phyloP scores from a whole-genome alignment of 228 moss, liverwort and hornwort genomes.

The Sphagnum fallax region DNA sequence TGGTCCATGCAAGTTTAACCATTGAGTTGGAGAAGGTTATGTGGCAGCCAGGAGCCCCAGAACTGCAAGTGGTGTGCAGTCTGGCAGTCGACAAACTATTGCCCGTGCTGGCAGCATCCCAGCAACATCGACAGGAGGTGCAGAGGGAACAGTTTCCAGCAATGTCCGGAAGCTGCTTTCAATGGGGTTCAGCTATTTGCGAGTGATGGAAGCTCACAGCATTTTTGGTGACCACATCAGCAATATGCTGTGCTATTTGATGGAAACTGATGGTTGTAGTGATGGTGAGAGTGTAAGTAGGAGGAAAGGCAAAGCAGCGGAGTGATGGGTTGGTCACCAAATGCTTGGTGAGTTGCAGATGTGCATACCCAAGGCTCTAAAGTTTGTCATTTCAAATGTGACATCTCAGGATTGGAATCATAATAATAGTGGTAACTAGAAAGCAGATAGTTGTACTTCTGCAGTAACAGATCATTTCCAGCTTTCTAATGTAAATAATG shows the following conservation, averaged over 20 bases:
- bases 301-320: conserved; percentile 91
- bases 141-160: conserved; percentile 49
- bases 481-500: too few species aligned
- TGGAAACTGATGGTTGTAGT: conserved; percentile 67
- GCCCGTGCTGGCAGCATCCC: conserved; percentile 18
- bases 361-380: too few species aligned
- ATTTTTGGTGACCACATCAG: conserved; percentile 94
- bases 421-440: too few species aligned
- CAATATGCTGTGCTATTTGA: conserved; percentile 91
- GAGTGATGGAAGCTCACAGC: conserved; percentile 80
- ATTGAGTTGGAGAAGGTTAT: conserved; percentile 1
- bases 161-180: conserved; percentile 81
- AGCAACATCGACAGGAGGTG: conserved; percentile 29
- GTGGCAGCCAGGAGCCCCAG: conserved; percentile 55
- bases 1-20: too few species aligned
- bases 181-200: conserved; percentile 92
- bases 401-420: too few species aligned
- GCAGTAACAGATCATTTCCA: too few species aligned
- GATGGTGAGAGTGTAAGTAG: conserved; percentile 76
- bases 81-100: conserved; percentile 15
- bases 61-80: conserved; percentile 27
- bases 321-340: conserved; percentile 19
- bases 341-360: too few species aligned
- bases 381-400: too few species aligned
- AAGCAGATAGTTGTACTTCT: too few species aligned